Base-by-base conservation (phyloP, 2,329 filamentous ascomycete species). In the Fusarium oxysporum region DNA sequence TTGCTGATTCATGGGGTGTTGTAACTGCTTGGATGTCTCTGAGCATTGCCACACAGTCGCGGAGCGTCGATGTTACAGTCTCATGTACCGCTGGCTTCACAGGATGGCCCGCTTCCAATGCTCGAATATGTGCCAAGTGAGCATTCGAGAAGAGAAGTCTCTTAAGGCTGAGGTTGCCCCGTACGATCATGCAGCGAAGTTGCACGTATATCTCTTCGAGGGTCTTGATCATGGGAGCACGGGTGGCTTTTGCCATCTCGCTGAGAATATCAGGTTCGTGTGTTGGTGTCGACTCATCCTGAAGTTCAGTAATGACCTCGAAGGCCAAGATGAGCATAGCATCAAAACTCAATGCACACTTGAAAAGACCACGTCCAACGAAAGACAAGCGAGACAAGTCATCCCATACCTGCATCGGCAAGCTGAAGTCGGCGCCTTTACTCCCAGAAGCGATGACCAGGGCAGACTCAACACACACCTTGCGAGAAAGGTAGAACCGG, bases 401-500 rank as follows among this genome's bases (percentile, higher is more conserved):
- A 16, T 76, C 74, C 74, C 75, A 77, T 9, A 63, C 38, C 14
- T 65, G 51, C 10, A 71, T 38, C 1, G 74, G 69, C n/a, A 63
- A 44, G 8, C 51, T 65, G 8, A 78, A 51, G 14, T 74, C 62
- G 4, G 59, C 57, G 5, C 54, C 69, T 4, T 77, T 76, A 38
- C 63, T 65, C 8, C 55, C 65, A 19, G 74, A 74, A 37, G 68
- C 65, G 48, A 78, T 76, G 25, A 78, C 70, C 44, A 78, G 45
- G 47, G 76, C 65, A 50, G 76, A 72, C 23, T 78, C 76, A 33
- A 77, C 73, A 23, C 76, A 78, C 4, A 68, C 43, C 35, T 78
- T 78, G 19, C 76, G 74, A 13, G 76, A 77, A 38, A 78, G 76
- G 53, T 77, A 78, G 43, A 77, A 77, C 11, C 66, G 71, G 12